A percentile compares a stretch with the other conserved stretches of the same genome.
phyloP scores from a whole-genome alignment of 257 asterid species.

The Penstemon barbatus region DNA sequence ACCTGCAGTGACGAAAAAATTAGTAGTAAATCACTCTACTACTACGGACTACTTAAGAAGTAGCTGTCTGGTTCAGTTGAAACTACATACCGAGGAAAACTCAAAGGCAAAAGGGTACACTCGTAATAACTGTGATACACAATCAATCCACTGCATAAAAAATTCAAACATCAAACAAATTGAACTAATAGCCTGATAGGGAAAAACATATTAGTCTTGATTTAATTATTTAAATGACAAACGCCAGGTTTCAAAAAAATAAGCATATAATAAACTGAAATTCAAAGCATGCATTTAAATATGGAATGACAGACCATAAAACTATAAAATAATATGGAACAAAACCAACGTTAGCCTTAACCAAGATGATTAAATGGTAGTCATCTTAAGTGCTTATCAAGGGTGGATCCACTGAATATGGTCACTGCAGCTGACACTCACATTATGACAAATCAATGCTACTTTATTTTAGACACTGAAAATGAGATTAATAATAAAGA shows the following conservation, averaged over 20 bases:
- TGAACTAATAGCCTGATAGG: not conserved
- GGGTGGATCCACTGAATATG: conserved; percentile 4
- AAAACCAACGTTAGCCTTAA: not conserved
- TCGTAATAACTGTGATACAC: conserved; percentile 84
- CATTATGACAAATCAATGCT: conserved; percentile 7
- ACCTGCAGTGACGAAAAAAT: conserved; percentile 51
- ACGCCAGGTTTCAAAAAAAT: conserved; percentile 14
- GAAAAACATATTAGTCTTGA: not conserved
- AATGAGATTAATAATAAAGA: not conserved
- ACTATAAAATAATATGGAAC: not conserved
- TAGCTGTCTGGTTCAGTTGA: conserved; percentile 25
- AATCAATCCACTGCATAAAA: conserved; percentile 86
- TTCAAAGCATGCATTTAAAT: not conserved
- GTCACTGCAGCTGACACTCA: conserved; percentile 3
- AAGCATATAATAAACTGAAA: conserved; percentile 17
- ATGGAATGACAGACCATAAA: not conserved
- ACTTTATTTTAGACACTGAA: not conserved
- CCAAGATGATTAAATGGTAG: not conserved
- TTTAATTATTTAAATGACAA: conserved; percentile 4
- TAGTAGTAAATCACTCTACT: conserved; percentile 23
- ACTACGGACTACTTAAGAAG: conserved; percentile 14
- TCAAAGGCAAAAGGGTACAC: conserved; percentile 94
- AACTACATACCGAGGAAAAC: conserved; percentile 82
- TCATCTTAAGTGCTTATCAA: conserved; percentile 13
- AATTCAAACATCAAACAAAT: conserved; percentile 19